Percentiles rank a stretch among this genome's conserved stretches.
Conservation (phyloP, 106 monocot species). For the Platanthera guangdongensis region DNA sequence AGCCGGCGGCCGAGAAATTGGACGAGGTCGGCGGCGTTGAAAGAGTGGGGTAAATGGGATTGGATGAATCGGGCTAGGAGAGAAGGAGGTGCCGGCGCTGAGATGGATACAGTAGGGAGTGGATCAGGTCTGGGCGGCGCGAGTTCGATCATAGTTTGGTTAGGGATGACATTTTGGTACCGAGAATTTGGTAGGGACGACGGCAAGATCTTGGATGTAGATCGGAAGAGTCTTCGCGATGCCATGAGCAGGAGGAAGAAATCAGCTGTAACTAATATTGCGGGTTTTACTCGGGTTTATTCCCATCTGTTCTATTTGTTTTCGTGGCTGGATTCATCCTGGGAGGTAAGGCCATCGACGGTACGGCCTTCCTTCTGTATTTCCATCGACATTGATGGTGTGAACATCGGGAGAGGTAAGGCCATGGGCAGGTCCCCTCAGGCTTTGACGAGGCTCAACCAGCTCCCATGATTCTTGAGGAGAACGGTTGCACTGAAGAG, state of each 20-base stretch:
- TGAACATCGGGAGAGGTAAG: too few relatives aligned
- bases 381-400: too few relatives aligned
- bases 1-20: slow-evolving; percentile 32
- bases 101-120: slow-evolving; percentile 4
- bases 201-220: slow-evolving; percentile 12
- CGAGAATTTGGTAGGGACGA: not conserved
- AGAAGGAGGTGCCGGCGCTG: slow-evolving; percentile 11
- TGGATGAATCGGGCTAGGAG: slow-evolving; percentile 19
- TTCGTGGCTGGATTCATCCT: too few relatives aligned
- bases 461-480: too few relatives aligned
- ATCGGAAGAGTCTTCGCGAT: slow-evolving; percentile 13
- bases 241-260: not conserved
- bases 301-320: too few relatives aligned
- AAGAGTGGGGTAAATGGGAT: slow-evolving; percentile 11
- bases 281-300: too few relatives aligned
- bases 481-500: too few relatives aligned
- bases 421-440: too few relatives aligned
- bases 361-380: too few relatives aligned
- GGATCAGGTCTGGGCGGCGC: not conserved
- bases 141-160: not conserved
- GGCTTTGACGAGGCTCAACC: too few relatives aligned
- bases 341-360: too few relatives aligned
- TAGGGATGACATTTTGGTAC: not conserved
- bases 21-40: slow-evolving; percentile 37
- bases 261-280: too few relatives aligned